phyloP scores from a whole-genome alignment of 805 yeast genomes.

The Nakazawaea anatomiae region DNA sequence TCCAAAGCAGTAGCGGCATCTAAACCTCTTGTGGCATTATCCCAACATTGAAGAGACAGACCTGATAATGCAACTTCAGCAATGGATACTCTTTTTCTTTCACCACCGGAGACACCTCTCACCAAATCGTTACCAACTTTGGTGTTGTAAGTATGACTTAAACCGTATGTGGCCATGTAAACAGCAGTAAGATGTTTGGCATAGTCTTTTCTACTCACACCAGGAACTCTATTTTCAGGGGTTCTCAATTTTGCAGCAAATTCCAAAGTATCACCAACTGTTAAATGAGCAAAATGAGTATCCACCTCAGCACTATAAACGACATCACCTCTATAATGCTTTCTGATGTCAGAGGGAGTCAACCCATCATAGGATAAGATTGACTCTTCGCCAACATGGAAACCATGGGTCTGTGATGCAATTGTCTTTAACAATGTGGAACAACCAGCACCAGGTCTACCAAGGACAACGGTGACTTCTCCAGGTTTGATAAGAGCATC shows the following conservation, averaged over 20 bases:
- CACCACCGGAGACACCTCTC: slow-evolving; percentile 67
- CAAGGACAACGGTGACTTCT: slow-evolving; percentile 63
- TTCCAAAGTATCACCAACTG: slow-evolving; percentile 59
- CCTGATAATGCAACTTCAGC: slow-evolving; percentile 47
- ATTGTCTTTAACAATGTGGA: slow-evolving; percentile 60
- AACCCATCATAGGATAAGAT: slow-evolving; percentile 49
- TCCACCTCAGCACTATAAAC: slow-evolving; percentile 67
- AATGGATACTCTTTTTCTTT: slow-evolving; percentile 58
- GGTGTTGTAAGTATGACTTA: slow-evolving; percentile 30
- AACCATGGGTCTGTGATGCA: slow-evolving; percentile 55
- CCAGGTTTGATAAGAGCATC: slow-evolving; percentile 60
- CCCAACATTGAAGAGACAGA: slow-evolving; percentile 53
- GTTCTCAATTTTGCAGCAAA: slow-evolving; percentile 58
- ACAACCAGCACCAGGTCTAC: slow-evolving; percentile 83
- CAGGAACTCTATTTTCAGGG: slow-evolving; percentile 56
- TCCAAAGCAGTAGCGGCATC: slow-evolving; percentile 68
- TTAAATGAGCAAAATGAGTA: slow-evolving; percentile 60
- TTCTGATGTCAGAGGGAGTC: slow-evolving; percentile 40
- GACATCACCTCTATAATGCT: slow-evolving; percentile 61
- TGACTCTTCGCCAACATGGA: slow-evolving; percentile 40
- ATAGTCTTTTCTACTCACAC: slow-evolving; percentile 49
- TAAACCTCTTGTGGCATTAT: slow-evolving; percentile 67
- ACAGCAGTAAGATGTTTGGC: slow-evolving; percentile 50
- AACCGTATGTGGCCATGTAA: slow-evolving; percentile 45
- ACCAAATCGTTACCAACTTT: slow-evolving; percentile 59